Evolutionary conservation across 2,329 filamentous ascomycete genomes (phyloP).

Genomic region (Fusarium foetens): DNA sequence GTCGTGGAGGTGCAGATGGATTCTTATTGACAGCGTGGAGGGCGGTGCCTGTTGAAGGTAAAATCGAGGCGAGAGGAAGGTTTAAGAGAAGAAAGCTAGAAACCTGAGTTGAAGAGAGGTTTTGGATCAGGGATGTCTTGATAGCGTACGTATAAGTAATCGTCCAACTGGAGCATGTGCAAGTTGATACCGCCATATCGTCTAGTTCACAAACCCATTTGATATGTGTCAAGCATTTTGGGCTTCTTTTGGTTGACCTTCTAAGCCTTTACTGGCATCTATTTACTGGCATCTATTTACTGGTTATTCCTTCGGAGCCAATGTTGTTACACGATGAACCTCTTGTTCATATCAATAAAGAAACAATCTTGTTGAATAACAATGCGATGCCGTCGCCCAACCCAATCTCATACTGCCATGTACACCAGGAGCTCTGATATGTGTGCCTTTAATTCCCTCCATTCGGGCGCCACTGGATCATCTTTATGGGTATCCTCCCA

Average conservation of each 20-base stretch:
- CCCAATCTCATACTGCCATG: background rate
- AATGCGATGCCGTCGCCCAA: background rate
- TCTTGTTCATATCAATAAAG: background rate
- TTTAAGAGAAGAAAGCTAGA: constrained; percentile 75
- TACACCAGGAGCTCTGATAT: background rate
- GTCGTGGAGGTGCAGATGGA: constrained; percentile 85
- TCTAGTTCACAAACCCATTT: background rate
- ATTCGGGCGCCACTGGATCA: background rate
- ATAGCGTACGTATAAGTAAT: constrained; percentile 7
- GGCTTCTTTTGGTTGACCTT: too few species aligned
- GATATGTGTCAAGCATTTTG: background rate
- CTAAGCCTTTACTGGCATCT: background rate
- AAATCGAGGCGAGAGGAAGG: constrained; percentile 84
- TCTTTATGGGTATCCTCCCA: background rate
- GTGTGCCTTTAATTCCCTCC: background rate
- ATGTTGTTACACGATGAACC: too few species aligned
- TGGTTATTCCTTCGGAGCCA: background rate
- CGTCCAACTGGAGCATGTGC: background rate
- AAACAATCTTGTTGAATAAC: background rate
- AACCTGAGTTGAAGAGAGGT: constrained; percentile 22
- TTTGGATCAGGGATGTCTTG: background rate
- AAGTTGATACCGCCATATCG: background rate
- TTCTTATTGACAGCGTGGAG: constrained; percentile 87
- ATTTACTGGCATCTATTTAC: background rate
- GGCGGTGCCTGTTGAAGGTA: constrained; percentile 81